Evolutionary conservation across 2,329 filamentous ascomycete genomes (phyloP), one percentile per base, ranked within the genome.

Genomic region (Fusarium foetens): DNA sequence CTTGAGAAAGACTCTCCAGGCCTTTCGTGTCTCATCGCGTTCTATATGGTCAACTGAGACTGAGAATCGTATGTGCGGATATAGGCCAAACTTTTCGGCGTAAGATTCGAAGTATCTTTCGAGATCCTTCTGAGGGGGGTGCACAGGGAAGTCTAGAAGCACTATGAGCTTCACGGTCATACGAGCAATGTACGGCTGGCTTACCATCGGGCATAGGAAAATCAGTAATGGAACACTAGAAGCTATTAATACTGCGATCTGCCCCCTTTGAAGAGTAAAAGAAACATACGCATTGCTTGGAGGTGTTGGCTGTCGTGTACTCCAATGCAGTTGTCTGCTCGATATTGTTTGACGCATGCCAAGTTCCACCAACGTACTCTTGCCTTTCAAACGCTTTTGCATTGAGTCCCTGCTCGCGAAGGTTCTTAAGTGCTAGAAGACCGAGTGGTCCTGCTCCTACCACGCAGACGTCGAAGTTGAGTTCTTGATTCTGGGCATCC

Each of bases 331-430:
- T 79, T 8, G 81, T 83, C 64, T 81, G 79, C 54, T 80, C 65
- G 10, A 53, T 23, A 38, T 82, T 75, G 17, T 77, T 72, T 21
- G 79, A 83, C 53, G 80, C 81, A 46, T 81, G 77, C 84, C 84
- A 86, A 10, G 83, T 77, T 8, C 84, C 84, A 14, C 84, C 84
- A 39, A 84, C 72, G 51, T 79, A 79, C 29, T 80, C 71, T 46
- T 83, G 79, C 43, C 80, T 77, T 61, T 86, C 84, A 48, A 85
- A 84, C 1, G 80, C 82, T 13, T 78, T 80, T 14, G 80, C 83
- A 13, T 82, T 69, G 53, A 84, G 83, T 8, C 83, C 83, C 71
- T 84, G 83, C 63, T 86, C 83, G 12, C 78, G 73, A 31, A 85
- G 75, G 57, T 82, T 82, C 71, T 85, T 86, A 58, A 83, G 72